Conservation (phyloP, 2,329 filamentous ascomycete species). For the Trichoderma brevicompactum region DNA sequence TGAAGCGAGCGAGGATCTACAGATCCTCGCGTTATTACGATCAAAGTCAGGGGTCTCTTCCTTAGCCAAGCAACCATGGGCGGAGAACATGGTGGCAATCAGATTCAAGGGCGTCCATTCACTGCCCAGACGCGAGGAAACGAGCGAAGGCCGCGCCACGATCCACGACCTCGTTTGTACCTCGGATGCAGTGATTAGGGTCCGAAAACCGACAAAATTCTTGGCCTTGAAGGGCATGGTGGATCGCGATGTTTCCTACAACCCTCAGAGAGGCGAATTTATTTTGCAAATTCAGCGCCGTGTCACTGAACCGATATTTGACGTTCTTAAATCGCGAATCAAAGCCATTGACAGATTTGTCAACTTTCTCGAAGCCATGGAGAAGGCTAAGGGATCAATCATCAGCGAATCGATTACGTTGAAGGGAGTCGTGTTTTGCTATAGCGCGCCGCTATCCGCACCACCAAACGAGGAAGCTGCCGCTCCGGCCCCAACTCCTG, state of each 20-base stretch:
- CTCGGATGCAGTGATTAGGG: slow-evolving; percentile 59
- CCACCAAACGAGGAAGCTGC: slow-evolving; percentile 14
- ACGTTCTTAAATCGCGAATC: slow-evolving; percentile 62
- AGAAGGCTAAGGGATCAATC: slow-evolving; percentile 58
- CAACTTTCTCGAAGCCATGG: slow-evolving; percentile 69
- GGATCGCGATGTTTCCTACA: slow-evolving; percentile 67
- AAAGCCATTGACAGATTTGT: slow-evolving; percentile 72
- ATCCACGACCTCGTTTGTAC: slow-evolving; percentile 44
- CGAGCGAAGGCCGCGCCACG: slow-evolving; percentile 25
- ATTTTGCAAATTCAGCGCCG: slow-evolving; percentile 62
- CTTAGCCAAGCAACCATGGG: slow-evolving; percentile 54
- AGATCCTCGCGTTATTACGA: slow-evolving; percentile 35
- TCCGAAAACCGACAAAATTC: slow-evolving; percentile 59
- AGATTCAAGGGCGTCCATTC: slow-evolving; percentile 56
- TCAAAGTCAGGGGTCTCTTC: slow-evolving; percentile 32
- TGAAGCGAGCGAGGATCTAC: slow-evolving; percentile 29
- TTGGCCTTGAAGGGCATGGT: slow-evolving; percentile 58
- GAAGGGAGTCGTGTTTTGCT: slow-evolving; percentile 69
- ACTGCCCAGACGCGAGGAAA: slow-evolving; percentile 28
- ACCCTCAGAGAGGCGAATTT: slow-evolving; percentile 63
- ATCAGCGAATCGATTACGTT: slow-evolving; percentile 64
- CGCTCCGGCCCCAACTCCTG: slow-evolving; percentile 11
- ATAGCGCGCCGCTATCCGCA: slow-evolving; percentile 48
- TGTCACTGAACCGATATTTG: slow-evolving; percentile 63
- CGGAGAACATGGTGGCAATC: slow-evolving; percentile 61